Base-by-base conservation (phyloP, 768 basidiomycete genomes). In the Paxillus ammoniavirescens region DNA sequence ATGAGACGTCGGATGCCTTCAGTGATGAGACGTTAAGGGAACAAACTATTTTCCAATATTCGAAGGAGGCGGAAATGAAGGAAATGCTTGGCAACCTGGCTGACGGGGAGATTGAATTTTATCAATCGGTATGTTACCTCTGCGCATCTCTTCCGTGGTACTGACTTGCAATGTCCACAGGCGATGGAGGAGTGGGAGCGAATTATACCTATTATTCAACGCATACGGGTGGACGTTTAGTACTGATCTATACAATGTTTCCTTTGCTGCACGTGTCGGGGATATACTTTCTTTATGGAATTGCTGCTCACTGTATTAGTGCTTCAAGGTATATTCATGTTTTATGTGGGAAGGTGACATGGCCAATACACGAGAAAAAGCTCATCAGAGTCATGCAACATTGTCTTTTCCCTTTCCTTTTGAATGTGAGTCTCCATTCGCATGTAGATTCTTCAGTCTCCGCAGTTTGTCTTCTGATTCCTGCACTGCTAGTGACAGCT, bases 111-210 rank as follows among this genome's bases (percentile, higher is more conserved):
- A 91, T 98, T 60, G 93, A 94, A 68, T 92, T 97, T 69, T 92
- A 97, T 68, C 89, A 89, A 72, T 81, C 88, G 60, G 91, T 87
- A 67, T 55, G 75, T 64, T n/a, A 21, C n/a, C 4, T 40, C 52
- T 30, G 52, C 49, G 15, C 4, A 8, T 53, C 50, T 49, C 47
- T 21, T 36, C 15, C 60, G 12, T 23, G 28, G 41, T 45, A 30
- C 52, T 54, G 44, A 50, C 56, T 30, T 49, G 44, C 26, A 42
- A 47, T 47, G 47, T 49, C 40, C 48, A 17, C 59, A 93, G 88
- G 85, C 91, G 50, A 94, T 96, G 90, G 93, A 98, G 61, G 94
- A 98, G 70, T 98, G 93, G 94, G 94, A 98, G 50, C 79, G 89
- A 72, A 89, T 95, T 66, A 93, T 94, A 79, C 91, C 93, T 61